phyloP scores from a whole-genome alignment of 2,329 filamentous ascomycete species.

The Fusarium robinianum region DNA sequence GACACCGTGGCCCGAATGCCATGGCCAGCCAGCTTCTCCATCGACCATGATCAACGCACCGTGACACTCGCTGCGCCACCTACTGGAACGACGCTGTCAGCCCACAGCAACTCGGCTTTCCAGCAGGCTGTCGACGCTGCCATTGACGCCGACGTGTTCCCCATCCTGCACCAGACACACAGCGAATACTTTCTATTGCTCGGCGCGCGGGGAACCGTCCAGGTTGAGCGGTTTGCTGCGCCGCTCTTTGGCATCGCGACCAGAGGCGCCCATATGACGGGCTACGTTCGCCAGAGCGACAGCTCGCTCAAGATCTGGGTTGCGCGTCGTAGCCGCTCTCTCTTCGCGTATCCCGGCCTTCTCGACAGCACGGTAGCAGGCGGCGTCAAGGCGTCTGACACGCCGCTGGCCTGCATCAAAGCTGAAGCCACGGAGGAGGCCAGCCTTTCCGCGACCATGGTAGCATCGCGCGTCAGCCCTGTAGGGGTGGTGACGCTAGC shows the following conservation, averaged over 20 bases:
- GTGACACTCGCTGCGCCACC: constrained; percentile 41
- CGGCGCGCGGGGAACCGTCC: constrained; percentile 44
- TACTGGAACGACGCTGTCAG: constrained; percentile 28
- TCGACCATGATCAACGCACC: constrained; percentile 40
- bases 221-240: constrained; percentile 64
- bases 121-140: constrained; percentile 46
- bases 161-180: constrained; percentile 45
- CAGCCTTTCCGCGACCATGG: constrained; percentile 39
- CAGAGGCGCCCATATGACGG: constrained; percentile 70
- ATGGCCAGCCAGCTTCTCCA: constrained; percentile 47
- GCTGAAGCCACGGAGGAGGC: constrained; percentile 78
- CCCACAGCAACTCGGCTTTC: constrained; percentile 46
- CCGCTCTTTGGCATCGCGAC: constrained; percentile 69
- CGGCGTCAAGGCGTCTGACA: constrained; percentile 70
- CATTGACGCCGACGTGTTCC: constrained; percentile 44
- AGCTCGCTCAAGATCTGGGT: constrained; percentile 70
- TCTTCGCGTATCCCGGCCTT: constrained; percentile 75
- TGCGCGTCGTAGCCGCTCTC: constrained; percentile 65
- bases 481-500: constrained; percentile 44
- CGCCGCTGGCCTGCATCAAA: constrained; percentile 68
- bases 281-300: constrained; percentile 50
- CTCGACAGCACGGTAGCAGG: constrained; percentile 83
- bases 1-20: constrained; percentile 52
- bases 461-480: constrained; percentile 31
- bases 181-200: constrained; percentile 50